Evolutionary conservation across 805 yeast genomes (phyloP), one percentile per base, ranked within the genome.

Genomic region (Lachancea waltii): DNA sequence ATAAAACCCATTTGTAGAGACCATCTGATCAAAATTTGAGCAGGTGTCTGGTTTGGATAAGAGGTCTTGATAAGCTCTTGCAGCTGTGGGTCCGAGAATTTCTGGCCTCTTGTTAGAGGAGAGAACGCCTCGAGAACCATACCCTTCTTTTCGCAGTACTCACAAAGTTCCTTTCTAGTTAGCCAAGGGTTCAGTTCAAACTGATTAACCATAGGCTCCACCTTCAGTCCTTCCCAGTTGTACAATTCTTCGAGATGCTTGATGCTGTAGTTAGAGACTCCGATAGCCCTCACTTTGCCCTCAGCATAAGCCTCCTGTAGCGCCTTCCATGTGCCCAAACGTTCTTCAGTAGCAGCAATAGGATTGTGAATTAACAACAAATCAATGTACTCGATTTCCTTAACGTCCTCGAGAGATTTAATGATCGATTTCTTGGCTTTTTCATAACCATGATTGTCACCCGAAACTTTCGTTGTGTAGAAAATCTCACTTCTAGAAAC

Each of bases 151-250:
- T 78, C 72, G 42, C 68, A 80, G 49, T 59, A 79, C 44, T 75
- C 70, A 47, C 78, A 53, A 50, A 81, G 67, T 50, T 67, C 69
- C 42, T 69, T 68, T 64, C 81, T 90, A 44, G 79, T 80, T 53
- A 83, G 69, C 72, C 83, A 83, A 45, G 94, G 94, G 60, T 84
- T 92, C 57, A 81, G 86, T 68, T 84, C 94, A 48, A 82, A 78
- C 65, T 83, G 92, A 50, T 83, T 71, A 38, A 79, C 83, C 38
- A 79, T 77, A 35, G 92, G 92, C 44, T 67, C 71, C 53, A 81
- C 73, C 53, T 68, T 70, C 41, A 77, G 75, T n/a, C 39, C 46
- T 4, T 39, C 43, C 44, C 75, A 73, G 58, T 82, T 72, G 39
- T 79, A 63, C 48, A 83, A 68, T 50, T 84, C 92, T 36, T 42